These are phyloP conservation scores for Nyctanthes arbortristis DNA, from an alignment of 257 asterid species.

Conservation along the genomic window DNA sequence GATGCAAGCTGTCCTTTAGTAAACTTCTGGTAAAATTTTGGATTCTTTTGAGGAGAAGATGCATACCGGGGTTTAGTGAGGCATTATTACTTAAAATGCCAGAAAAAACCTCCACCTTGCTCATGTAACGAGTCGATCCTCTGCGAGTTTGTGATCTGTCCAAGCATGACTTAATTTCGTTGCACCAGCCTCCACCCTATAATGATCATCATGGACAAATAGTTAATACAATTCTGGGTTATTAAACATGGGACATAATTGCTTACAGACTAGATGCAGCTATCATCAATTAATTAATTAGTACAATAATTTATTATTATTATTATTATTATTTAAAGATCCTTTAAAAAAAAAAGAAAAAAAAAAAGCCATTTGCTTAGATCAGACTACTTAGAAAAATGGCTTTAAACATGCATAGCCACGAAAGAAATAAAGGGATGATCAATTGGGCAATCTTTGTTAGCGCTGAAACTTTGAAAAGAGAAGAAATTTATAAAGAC, in stretches of 20 bases:
- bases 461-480: no score
- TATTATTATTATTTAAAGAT: no score
- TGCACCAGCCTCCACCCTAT: constrained; percentile 99
- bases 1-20: neutral
- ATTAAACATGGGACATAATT: constrained; percentile 6
- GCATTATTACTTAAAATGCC: constrained; percentile 84
- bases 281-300: constrained; percentile 9
- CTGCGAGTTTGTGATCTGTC: constrained; percentile 75
- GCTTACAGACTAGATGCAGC: neutral
- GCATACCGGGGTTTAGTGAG: constrained; percentile 72
- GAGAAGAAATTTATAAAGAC: no score
- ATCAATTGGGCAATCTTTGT: no score
- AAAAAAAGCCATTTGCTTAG: no score
- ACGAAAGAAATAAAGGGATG: no score
- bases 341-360: no score
- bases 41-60: neutral
- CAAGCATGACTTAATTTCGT: constrained; percentile 69
- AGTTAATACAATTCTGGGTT: neutral
- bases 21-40: neutral
- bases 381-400: neutral
- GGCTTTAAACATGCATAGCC: neutral
- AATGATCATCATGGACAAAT: neutral
- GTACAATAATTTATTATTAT: neutral
- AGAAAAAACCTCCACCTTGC: constrained; percentile 53
- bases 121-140: constrained; percentile 79